A percentile compares a stretch with the other conserved stretches of the same genome.
Conservation (phyloP, 305 asterid genomes). For the Euphrasia arctica region DNA sequence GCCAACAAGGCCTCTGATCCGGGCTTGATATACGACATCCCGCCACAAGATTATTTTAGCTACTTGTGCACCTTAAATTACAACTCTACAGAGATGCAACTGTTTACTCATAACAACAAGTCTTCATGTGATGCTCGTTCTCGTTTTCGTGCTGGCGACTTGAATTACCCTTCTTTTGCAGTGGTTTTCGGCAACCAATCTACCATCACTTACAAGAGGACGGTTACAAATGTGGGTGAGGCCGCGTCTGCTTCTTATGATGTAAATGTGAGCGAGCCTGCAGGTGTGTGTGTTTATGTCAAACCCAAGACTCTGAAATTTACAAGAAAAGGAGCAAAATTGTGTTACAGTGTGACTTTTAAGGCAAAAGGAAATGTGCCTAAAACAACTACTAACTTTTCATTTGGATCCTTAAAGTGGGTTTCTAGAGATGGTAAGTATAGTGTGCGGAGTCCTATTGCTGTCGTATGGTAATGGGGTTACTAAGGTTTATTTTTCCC, state of each 20-base stretch:
- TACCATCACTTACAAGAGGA: slow-evolving; percentile 39
- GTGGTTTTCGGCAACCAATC: slow-evolving; percentile 23
- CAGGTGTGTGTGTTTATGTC: slow-evolving; percentile 44
- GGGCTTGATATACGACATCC: slow-evolving; percentile 66
- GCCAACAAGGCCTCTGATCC: slow-evolving; percentile 64
- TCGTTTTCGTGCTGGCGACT: slow-evolving; percentile 41
- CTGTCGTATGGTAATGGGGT: slow-evolving; percentile 23
- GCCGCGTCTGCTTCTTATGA: slow-evolving; percentile 30
- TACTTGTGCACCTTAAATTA: slow-evolving; percentile 47
- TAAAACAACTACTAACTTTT: slow-evolving; percentile 25
- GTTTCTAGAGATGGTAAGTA: slow-evolving; percentile 31
- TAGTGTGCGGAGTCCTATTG: slow-evolving; percentile 61
- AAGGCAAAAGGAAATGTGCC: slow-evolving; percentile 26
- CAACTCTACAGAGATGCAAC: slow-evolving; percentile 50
- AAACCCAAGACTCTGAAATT: slow-evolving; percentile 50
- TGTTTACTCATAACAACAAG: slow-evolving; percentile 36
- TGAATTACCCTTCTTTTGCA: slow-evolving; percentile 82
- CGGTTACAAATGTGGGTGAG: slow-evolving; percentile 62
- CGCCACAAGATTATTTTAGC: slow-evolving; percentile 46
- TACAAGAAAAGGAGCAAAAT: slow-evolving; percentile 37
- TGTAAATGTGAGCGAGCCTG: slow-evolving; percentile 42
- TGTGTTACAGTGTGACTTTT: slow-evolving; percentile 52
- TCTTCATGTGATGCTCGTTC: slow-evolving; percentile 37
- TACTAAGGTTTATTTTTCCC: no score
- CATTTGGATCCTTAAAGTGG: slow-evolving; percentile 70